Percentiles rank a stretch among this genome's conserved stretches.
Conservation (phyloP, 1,284 basidiomycete species). For the Rhodofomes roseus region DNA sequence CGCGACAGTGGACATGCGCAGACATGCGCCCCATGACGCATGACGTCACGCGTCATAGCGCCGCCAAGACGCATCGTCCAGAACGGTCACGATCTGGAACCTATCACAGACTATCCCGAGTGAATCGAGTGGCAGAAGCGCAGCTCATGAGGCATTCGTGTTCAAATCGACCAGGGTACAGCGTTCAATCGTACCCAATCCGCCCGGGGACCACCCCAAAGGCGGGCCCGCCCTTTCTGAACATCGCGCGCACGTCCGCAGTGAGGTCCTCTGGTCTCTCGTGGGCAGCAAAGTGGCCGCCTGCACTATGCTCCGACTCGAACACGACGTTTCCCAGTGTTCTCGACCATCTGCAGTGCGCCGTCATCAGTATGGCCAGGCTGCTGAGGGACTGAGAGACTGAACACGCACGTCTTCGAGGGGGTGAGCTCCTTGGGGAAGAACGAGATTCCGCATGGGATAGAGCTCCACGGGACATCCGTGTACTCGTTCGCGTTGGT, state of each 20-base stretch:
- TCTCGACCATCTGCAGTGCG: conserved; percentile 17
- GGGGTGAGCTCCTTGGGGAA: conserved; percentile 30
- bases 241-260: conserved; percentile 26
- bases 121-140: too few relatives aligned
- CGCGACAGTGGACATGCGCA: neutral
- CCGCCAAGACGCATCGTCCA: too few relatives aligned
- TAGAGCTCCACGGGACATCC: conserved; percentile 5
- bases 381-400: neutral
- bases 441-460: conserved; percentile 30
- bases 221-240: conserved; percentile 17
- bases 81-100: too few relatives aligned
- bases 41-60: neutral
- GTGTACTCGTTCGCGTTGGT: neutral
- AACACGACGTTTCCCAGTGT: conserved; percentile 25
- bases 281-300: conserved; percentile 29
- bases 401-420: neutral
- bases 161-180: too few relatives aligned
- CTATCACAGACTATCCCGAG: too few relatives aligned
- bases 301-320: conserved; percentile 21
- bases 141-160: too few relatives aligned
- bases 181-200: conserved; percentile 13
- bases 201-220: conserved; percentile 15
- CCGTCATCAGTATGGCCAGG: neutral
- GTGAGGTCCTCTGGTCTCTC: conserved; percentile 26
- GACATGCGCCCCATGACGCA: neutral